Conservation (phyloP, 495 filamentous ascomycete genomes). For the Immersiella caudata region DNA sequence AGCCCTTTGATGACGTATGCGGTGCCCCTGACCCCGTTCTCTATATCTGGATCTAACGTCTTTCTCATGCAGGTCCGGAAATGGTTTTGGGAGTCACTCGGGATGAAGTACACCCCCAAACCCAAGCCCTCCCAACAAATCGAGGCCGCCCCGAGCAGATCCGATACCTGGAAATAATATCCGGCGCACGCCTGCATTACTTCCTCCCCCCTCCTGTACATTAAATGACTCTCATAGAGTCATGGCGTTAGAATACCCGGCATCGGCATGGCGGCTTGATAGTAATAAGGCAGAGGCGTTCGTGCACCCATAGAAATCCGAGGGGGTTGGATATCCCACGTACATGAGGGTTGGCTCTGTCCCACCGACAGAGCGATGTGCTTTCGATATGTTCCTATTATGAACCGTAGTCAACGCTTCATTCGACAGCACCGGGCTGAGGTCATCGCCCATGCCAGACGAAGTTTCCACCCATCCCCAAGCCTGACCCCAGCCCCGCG, state of each 20-base stretch:
- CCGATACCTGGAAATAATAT: constrained; percentile 9
- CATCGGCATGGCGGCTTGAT: constrained; percentile 22
- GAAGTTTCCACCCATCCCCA: constrained; percentile 60
- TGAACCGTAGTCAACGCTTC: not conserved
- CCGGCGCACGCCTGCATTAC: not conserved
- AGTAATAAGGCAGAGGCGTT: not conserved
- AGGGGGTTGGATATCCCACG: not conserved
- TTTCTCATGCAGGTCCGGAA: constrained; percentile 30
- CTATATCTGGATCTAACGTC: not conserved
- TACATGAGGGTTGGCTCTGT: not conserved
- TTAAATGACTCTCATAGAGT: constrained; percentile 30
- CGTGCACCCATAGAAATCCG: not conserved
- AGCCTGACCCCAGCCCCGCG: constrained; percentile 45
- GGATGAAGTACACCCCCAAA: constrained; percentile 28
- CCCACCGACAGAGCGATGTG: not conserved
- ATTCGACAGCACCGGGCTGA: not conserved
- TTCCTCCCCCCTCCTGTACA: constrained; percentile 22
- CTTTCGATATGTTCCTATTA: not conserved
- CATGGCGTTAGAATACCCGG: constrained; percentile 39
- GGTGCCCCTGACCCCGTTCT: not conserved
- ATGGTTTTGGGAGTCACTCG: constrained; percentile 31
- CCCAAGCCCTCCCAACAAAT: constrained; percentile 15
- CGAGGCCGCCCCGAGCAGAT: not conserved
- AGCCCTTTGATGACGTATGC: constrained; percentile 64
- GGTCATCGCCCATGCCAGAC: constrained; percentile 59